Conservation (phyloP, 352 stramenopile genomes). For the Plasmopara viticola region DNA sequence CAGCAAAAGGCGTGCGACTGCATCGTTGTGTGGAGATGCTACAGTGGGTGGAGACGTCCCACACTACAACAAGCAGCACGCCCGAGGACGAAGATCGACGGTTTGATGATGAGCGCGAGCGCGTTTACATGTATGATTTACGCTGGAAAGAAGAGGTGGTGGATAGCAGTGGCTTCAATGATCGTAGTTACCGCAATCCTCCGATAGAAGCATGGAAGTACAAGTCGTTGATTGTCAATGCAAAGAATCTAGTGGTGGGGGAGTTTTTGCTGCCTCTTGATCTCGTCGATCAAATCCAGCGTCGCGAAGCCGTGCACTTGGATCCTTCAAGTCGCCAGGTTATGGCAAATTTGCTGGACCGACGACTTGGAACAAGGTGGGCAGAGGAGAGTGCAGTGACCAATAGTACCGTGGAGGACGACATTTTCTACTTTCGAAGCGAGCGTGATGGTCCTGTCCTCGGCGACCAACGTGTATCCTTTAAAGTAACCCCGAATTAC, state of each 20-base stretch:
- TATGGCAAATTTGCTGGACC: conserved; percentile 56
- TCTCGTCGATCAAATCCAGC: conserved; percentile 64
- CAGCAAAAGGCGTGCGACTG: conserved; percentile 56
- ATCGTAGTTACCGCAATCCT: conserved; percentile 61
- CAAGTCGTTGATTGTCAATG: conserved; percentile 27
- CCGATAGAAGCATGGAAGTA: conserved; percentile 47
- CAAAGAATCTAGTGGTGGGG: conserved; percentile 41
- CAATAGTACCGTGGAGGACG: conserved; percentile 48
- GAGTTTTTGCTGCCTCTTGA: conserved; percentile 50
- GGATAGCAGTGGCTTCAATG: conserved; percentile 52
- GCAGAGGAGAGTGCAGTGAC: conserved; percentile 29
- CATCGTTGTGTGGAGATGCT: conserved; percentile 71
- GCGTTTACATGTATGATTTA: conserved; percentile 71
- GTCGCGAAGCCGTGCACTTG: conserved; percentile 44
- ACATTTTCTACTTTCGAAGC: conserved; percentile 47
- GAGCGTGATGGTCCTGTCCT: conserved; percentile 22
- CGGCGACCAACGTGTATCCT: conserved; percentile 60
- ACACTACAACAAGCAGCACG: conserved; percentile 41
- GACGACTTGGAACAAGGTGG: conserved; percentile 40
- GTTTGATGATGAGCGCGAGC: conserved; percentile 46
- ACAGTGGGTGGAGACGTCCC: conserved; percentile 74
- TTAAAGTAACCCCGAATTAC: conserved; percentile 57
- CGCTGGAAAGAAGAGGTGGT: conserved; percentile 44
- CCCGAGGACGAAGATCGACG: conserved; percentile 40
- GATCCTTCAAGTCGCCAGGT: conserved; percentile 32